Base-by-base conservation (phyloP, 139 green algal genomes). In the Closterium sp. region DNA sequence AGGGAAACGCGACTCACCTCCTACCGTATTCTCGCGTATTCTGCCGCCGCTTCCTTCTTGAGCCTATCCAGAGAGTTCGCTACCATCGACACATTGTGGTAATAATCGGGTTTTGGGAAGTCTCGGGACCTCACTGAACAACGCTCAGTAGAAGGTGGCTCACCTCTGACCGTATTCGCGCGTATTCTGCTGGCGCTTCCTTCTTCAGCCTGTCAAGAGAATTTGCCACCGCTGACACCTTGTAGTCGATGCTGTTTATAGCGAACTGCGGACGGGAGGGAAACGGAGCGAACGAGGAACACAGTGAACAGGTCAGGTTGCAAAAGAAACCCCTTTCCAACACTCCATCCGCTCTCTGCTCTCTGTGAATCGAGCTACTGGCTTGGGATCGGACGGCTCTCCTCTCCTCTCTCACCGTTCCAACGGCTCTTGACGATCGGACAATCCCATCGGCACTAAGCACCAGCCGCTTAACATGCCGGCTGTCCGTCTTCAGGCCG, bases 161-260 rank as follows among this genome's bases (percentile, higher is more conserved):
- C 21, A 93, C 91, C 76, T 93, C 76, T 34, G 91, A 93, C 31
- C 88, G 87, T 28, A 93, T 69, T 10, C 89, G 23, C 5, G 31
- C 86, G 89, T 93, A 93, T 33, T 93, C 91, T 10, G 88, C 30
- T 31, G 87, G 90, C 31, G 32, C 38, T 34, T 90, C 32, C 28
- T 88, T 86, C 7, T n/a, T 38, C 31, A 87, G 25, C 31, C 35
- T 38, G 10, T 91, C 33, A 21, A 91, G 31, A 4, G 35, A 33
- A 8, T 93, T n/a, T 19, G 88, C n/a, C 91, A 69, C 16, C 12
- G 93, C 30, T 23, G 91, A 89, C 21, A 88, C 89, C 87, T 93
- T 93, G 83, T 93, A 93, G 88, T 93, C 91, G 10, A 93, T 38
- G 91, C 87, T 92, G 91, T 93, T 93, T 16, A 55, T 33, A 90